A percentile compares a stretch with the other conserved stretches of the same genome.
phyloP scores from a whole-genome alignment of 345 rosid genomes.

The Hibiscus mutabilis region DNA sequence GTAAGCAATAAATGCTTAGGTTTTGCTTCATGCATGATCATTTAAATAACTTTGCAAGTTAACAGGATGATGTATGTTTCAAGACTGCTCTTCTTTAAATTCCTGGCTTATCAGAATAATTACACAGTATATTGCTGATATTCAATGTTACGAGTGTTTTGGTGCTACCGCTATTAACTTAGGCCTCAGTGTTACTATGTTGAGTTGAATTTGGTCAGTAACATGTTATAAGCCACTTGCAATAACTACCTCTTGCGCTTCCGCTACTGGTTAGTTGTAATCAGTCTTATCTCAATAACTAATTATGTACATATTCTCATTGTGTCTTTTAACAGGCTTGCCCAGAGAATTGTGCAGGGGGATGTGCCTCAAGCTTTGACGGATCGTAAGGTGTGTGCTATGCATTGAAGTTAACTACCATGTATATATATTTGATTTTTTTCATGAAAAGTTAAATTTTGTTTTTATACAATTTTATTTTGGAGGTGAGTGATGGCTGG shows the following conservation, averaged over 20 bases:
- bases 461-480: not conserved
- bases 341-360: conserved; percentile 97
- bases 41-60: conserved; percentile 5
- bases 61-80: not conserved
- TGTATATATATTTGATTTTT: too few species aligned
- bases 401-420: conserved; percentile 5
- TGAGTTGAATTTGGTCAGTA: not conserved
- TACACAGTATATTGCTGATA: not conserved
- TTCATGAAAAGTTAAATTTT: not conserved
- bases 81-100: not conserved
- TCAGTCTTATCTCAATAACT: not conserved
- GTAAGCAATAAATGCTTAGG: conserved; percentile 41
- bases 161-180: not conserved
- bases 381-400: conserved; percentile 73
- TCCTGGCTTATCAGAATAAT: not conserved
- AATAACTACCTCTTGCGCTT: not conserved
- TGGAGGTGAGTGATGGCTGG: not conserved
- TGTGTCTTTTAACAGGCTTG: conserved; percentile 55
- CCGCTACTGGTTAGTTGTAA: not conserved
- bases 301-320: not conserved
- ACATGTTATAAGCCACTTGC: not conserved
- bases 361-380: conserved; percentile 99
- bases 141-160: not conserved
- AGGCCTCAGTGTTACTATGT: not conserved
- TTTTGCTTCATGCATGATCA: not conserved